These are phyloP conservation scores for Colletotrichum ledebouriae DNA, from an alignment of 2,329 filamentous ascomycete species.

Conservation along the genomic window DNA sequence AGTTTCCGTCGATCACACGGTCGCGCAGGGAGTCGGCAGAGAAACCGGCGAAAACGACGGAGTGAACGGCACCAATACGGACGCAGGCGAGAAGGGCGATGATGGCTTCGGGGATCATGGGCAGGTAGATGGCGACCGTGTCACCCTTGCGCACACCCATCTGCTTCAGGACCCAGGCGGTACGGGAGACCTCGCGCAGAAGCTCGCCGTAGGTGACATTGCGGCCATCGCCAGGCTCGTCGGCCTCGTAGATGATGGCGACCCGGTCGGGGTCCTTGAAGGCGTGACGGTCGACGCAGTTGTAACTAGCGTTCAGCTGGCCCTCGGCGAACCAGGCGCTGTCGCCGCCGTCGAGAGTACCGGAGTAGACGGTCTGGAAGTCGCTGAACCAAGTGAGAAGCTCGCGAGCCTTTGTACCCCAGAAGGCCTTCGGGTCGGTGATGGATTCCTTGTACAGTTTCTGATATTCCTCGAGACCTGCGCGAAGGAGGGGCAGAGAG, in stretches of 20 bases:
- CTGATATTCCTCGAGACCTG: conserved; percentile 77
- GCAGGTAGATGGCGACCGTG: conserved; percentile 95
- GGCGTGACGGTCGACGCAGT: conserved; percentile 97
- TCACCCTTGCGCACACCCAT: conserved; percentile 98
- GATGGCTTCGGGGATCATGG: conserved; percentile 98
- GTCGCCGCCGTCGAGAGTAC: conserved; percentile 83
- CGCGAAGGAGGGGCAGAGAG: conserved; percentile 28
- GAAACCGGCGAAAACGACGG: conserved; percentile 97
- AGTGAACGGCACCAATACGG: conserved; percentile 96
- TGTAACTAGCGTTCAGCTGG: conserved; percentile 94
- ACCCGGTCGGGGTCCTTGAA: conserved; percentile 92
- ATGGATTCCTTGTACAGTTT: conserved; percentile 86
- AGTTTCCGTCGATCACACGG: conserved; percentile 90
- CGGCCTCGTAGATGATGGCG: conserved; percentile 98
- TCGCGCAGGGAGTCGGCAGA: conserved; percentile 96
- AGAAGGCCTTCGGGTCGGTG: conserved; percentile 89
- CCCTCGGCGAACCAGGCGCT: conserved; percentile 96
- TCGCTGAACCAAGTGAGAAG: conserved; percentile 91
- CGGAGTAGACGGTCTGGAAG: conserved; percentile 89
- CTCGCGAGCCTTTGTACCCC: conserved; percentile 87
- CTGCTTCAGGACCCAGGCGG: conserved; percentile 89
- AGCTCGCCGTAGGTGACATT: conserved; percentile 95
- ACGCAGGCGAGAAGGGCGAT: conserved; percentile 91
- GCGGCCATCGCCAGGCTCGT: conserved; percentile 88
- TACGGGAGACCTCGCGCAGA: conserved; percentile 88